A percentile compares a stretch with the other conserved stretches of the same genome.
These are phyloP conservation scores for Syzygium aqueum DNA, from an alignment of 345 rosid genomes.

Conservation along the genomic window DNA sequence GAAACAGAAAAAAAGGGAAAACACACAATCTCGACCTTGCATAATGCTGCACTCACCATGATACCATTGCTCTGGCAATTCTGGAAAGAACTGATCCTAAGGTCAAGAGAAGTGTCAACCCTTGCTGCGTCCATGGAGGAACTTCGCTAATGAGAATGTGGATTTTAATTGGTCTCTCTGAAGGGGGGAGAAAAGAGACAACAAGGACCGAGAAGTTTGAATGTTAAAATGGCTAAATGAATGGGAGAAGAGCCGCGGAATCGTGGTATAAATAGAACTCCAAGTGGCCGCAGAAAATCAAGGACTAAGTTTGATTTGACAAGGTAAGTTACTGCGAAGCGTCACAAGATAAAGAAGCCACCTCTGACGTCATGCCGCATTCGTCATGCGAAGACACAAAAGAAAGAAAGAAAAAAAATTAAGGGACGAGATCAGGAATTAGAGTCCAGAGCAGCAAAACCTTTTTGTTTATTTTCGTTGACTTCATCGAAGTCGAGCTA, in stretches of 20 bases:
- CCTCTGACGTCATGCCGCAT: rapidly evolving
- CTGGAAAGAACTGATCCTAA: slow-evolving; percentile 33
- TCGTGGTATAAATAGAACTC: neutral
- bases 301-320: neutral
- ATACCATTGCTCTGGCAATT: slow-evolving; percentile 3
- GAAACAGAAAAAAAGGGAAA: neutral
- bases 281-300: neutral
- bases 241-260: neutral
- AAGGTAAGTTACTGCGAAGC: neutral
- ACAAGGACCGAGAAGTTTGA: neutral
- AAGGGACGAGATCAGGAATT: neutral
- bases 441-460: neutral
- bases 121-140: neutral
- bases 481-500: neutral
- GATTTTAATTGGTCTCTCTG: neutral
- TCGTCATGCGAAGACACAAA: neutral
- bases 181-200: neutral
- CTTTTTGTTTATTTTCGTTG: neutral
- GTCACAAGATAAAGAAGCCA: neutral
- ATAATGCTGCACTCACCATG: slow-evolving; percentile 28
- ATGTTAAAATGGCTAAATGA: neutral
- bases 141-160: neutral
- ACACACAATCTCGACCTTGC: neutral
- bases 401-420: neutral
- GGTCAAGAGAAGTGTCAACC: slow-evolving; percentile 47